Evolutionary conservation across 345 rosid species (phyloP), one percentile per base, ranked within the genome.

Genomic region (Salix brachista): DNA sequence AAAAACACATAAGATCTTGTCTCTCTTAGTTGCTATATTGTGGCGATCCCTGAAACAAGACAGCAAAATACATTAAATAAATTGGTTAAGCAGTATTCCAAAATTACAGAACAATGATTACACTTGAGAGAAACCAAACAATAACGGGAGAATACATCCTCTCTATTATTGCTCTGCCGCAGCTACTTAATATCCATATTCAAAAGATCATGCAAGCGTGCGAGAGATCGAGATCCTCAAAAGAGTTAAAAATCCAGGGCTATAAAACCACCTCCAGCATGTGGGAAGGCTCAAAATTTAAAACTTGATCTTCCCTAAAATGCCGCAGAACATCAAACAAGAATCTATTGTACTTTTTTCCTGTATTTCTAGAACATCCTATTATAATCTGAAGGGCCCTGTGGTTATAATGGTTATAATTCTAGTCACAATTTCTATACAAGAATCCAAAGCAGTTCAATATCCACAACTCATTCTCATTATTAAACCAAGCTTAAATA

Each of bases 1-100:
- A 85, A 88, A 84, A 19, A 81, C 41, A 58, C 90, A 81, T 61
- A 91, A 70, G 19, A 81, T 84, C 88, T 83, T 93, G 90, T 92
- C 98, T 83, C 81, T 83, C 62, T 71, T 84, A 17, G 97, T 93
- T 48, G 97, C 97, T 83, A 82, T 86, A 78, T 83, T 75, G 83
- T 90, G 94, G 17, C 79, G 89, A 82, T 96, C 90, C 90, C 99
- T 93, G 90, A 58, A 58, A 58, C 65, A 83, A 73, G 16, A 36
- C 78, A 72, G 70, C 48, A 4, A 60, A 65, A 62, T 14, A 30
- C 52, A 39, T 26, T 10, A 46, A 70, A 26, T 42, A 67, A 6
- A 46, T 6, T 5, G 28, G n/a, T 28, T 14, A 48, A 9, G 73
- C 17, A 3, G 32, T 56, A 16, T 4, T 71, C 10, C 30, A 34